Evolutionary conservation across 1,139 yeast species (phyloP).

Genomic region (Candida pseudoviswanathii): DNA sequence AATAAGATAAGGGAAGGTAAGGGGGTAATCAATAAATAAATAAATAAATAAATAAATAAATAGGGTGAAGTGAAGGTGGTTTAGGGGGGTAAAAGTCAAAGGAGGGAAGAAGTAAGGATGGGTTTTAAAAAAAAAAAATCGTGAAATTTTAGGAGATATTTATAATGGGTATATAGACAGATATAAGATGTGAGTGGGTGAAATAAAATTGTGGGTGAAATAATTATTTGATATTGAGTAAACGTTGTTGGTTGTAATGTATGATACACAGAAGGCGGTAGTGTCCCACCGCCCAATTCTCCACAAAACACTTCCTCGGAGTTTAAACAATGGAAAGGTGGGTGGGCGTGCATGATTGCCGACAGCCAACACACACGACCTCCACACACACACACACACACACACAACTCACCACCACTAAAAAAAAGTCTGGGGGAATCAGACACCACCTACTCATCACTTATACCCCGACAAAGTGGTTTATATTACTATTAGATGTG

Average conservation of each 20-base stretch:
- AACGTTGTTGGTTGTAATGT: no score
- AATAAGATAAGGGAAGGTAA: background rate
- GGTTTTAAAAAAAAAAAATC: background rate
- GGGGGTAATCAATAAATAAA: no score
- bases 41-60: slow-evolving; percentile 1
- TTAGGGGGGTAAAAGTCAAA: background rate
- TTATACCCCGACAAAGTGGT: no score
- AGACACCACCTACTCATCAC: no score
- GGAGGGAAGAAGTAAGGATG: background rate
- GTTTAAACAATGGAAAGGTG: background rate
- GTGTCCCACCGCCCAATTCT: background rate
- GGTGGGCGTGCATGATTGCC: no score
- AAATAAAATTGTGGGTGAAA: no score
- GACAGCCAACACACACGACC: background rate
- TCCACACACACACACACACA: background rate
- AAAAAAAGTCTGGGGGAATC: no score
- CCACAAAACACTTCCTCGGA: slow-evolving; percentile 1
- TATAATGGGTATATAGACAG: no score
- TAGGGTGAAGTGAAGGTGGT: background rate
- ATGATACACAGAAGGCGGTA: background rate
- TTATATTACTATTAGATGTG: no score
- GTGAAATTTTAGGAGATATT: background rate
- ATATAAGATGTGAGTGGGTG: no score
- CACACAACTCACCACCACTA: no score
- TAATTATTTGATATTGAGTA: no score